Conservation (phyloP, 306 rosid genomes). For the Alnus glutinosa region DNA sequence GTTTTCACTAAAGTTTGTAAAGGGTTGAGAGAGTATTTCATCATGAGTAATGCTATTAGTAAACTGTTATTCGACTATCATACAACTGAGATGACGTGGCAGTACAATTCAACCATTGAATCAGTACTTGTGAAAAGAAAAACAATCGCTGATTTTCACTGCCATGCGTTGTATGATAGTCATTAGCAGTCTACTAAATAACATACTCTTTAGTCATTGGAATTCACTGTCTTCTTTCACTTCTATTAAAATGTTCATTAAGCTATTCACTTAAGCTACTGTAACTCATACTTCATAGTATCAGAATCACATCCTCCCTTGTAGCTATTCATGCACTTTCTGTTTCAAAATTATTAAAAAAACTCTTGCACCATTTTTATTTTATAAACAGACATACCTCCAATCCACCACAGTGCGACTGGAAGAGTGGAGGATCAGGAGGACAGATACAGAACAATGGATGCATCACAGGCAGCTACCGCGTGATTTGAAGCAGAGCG, state of each 20-base stretch:
- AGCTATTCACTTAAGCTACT: neutral
- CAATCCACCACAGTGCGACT: constrained; percentile 50
- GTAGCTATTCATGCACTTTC: neutral
- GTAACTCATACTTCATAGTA: neutral
- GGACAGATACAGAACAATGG: constrained; percentile 56
- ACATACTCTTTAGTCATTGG: neutral
- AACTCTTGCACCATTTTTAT: neutral
- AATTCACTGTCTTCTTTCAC: neutral
- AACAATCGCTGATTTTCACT: too few species aligned
- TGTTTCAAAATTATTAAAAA: neutral
- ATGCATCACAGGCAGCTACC: constrained; percentile 64
- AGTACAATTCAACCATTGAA: too few species aligned
- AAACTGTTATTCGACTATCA: too few species aligned
- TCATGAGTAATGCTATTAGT: too few species aligned
- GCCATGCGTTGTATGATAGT: too few species aligned
- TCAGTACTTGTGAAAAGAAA: too few species aligned
- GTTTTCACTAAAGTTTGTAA: too few species aligned
- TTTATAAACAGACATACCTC: constrained; percentile 41
- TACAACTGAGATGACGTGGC: too few species aligned
- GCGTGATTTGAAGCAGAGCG: constrained; percentile 37
- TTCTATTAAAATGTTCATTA: too few species aligned
- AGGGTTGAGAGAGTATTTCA: too few species aligned
- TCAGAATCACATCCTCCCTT: neutral
- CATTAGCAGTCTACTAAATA: too few species aligned
- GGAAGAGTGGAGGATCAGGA: constrained; percentile 59